Evolutionary conservation across 148 eudicot species (phyloP).

Genomic region (Amaranthus palmeri): DNA sequence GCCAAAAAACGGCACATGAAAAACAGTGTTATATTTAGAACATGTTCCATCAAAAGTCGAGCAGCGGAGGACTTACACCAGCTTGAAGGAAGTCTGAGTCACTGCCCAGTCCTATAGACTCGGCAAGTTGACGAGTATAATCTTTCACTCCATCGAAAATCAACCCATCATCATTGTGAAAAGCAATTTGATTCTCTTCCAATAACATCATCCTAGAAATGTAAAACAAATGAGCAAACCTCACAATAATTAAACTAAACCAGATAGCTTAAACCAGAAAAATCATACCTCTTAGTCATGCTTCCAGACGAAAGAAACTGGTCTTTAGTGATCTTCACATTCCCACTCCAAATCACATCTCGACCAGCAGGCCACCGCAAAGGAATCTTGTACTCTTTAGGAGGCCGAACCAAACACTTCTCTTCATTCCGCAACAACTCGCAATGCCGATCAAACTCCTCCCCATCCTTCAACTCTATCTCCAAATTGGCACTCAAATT

Average conservation of each 20-base stretch:
- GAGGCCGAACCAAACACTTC: conserved; percentile 74
- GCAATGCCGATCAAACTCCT: conserved; percentile 91
- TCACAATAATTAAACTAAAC: background rate
- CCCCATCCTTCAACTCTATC: conserved; percentile 61
- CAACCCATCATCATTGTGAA: conserved; percentile 84
- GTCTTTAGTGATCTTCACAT: conserved; percentile 86
- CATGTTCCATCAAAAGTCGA: background rate
- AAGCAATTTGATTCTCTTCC: conserved; percentile 95
- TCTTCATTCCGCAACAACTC: conserved; percentile 47
- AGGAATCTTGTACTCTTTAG: conserved; percentile 86
- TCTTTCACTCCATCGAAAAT: conserved; percentile 87
- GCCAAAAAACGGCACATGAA: no score
- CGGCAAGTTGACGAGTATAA: conserved; percentile 88
- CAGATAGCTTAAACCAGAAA: conserved; percentile 10
- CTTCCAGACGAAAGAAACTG: conserved; percentile 96
- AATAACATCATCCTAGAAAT: conserved; percentile 75
- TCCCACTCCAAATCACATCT: conserved; percentile 95
- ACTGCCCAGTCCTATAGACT: conserved; percentile 81
- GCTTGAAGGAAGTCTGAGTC: conserved; percentile 69
- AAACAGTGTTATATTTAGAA: no score
- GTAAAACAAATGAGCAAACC: background rate
- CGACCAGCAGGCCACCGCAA: conserved; percentile 84
- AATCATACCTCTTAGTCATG: conserved; percentile 82
- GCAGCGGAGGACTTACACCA: conserved; percentile 59
- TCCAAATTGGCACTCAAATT: conserved; percentile 61